These are phyloP conservation scores for Paramecium sonneborni DNA, from an alignment of 73 alveolate genomes.

Conservation along the genomic window DNA sequence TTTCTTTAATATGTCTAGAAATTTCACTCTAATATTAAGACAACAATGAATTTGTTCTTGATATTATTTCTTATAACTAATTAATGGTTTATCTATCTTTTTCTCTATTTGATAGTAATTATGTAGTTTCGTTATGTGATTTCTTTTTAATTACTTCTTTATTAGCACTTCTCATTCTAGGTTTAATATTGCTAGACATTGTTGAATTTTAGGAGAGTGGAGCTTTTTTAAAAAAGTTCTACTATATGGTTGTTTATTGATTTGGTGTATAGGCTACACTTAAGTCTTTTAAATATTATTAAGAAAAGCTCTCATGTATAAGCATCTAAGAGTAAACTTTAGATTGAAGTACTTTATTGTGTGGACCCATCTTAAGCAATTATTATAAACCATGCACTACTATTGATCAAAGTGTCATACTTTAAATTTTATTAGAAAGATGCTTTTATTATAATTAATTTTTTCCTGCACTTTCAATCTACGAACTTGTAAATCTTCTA, in stretches of 20 bases:
- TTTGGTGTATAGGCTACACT: conserved; percentile 9
- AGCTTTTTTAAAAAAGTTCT: conserved; percentile 45
- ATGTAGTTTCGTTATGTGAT: neutral
- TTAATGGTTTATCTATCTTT: conserved; percentile 40
- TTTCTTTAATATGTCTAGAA: neutral
- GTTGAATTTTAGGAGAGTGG: conserved; percentile 21
- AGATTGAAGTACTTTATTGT: neutral
- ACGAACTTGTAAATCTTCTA: conserved; percentile 39
- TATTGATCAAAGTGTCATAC: conserved; percentile 22
- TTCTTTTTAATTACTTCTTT: neutral
- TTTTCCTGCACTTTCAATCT: conserved; percentile 14
- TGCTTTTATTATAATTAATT: neutral
- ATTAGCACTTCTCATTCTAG: conserved; percentile 54
- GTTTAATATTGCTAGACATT: conserved; percentile 36
- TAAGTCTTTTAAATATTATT: conserved; percentile 8
- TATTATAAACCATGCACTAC: conserved; percentile 46
- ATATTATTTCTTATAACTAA: neutral
- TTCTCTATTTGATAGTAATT: conserved; percentile 30
- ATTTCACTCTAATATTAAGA: neutral
- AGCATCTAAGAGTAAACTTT: conserved; percentile 46
- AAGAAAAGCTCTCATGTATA: conserved; percentile 42
- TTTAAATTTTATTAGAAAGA: neutral
- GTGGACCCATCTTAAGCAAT: conserved; percentile 28
- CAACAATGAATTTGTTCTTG: neutral
- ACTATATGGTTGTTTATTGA: neutral